These are phyloP conservation scores for Solanum medicagineum DNA, from an alignment of 257 asterid genomes.

Conservation along the genomic window DNA sequence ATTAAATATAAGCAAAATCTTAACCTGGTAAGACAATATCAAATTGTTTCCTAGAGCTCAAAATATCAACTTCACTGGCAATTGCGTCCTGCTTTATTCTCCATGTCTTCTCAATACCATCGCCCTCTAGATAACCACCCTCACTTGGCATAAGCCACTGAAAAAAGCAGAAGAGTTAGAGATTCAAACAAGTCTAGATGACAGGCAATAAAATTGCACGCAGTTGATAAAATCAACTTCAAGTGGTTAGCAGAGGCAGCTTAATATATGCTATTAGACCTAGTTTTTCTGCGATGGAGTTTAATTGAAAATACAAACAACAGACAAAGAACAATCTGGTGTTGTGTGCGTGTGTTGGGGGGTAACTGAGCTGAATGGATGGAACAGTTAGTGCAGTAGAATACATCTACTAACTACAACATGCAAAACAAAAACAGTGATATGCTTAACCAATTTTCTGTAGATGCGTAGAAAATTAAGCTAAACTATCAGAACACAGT, in stretches of 20 bases:
- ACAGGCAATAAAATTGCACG: not conserved
- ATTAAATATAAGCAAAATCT: constrained; percentile 1
- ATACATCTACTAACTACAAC: not conserved
- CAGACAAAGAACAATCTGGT: not conserved
- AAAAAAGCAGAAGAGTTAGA: not conserved
- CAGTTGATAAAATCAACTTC: not conserved
- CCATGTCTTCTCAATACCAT: constrained; percentile 89
- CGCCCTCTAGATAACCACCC: constrained; percentile 67
- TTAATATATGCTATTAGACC: not conserved
- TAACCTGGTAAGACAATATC: constrained; percentile 94
- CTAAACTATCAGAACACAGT: not conserved
- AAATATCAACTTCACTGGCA: constrained; percentile 63
- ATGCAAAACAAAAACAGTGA: not conserved
- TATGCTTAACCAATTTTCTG: not conserved
- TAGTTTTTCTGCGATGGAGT: not conserved
- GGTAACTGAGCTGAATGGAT: not conserved
- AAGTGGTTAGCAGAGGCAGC: not conserved
- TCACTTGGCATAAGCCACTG: constrained; percentile 93
- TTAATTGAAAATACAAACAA: not conserved
- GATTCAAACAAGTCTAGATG: not conserved
- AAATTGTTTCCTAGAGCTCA: constrained; percentile 61
- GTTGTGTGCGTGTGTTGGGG: not conserved
- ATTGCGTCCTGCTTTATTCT: constrained; percentile 68
- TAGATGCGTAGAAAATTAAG: not conserved
- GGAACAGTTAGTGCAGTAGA: not conserved